phyloP scores from a whole-genome alignment of 129 eudicot genomes.

The Pseudognaphalium luteoalbum region DNA sequence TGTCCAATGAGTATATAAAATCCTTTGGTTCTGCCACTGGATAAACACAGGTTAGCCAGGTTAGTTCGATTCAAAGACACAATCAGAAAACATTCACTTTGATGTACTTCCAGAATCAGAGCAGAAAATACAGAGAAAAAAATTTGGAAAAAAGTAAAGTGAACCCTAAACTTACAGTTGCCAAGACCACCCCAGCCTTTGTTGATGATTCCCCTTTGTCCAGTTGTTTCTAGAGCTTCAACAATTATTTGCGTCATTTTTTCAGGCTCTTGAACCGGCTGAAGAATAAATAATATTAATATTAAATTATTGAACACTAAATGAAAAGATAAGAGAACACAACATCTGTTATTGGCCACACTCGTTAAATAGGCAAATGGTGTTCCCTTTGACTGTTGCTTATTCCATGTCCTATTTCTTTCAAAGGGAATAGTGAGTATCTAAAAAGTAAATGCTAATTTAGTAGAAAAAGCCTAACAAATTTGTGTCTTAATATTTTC shows the following conservation, averaged over 20 bases:
- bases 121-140: neutral
- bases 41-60: slow-evolving; percentile 21
- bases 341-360: slow-evolving; percentile 7
- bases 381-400: neutral
- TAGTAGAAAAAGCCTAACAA: neutral
- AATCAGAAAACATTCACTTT: neutral
- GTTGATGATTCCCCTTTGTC: slow-evolving; percentile 94
- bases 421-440: neutral
- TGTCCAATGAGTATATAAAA: slow-evolving; percentile 77
- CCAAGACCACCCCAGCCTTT: slow-evolving; percentile 99
- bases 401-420: neutral
- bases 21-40: slow-evolving; percentile 95
- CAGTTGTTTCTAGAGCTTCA: slow-evolving; percentile 84
- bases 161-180: slow-evolving; percentile 60
- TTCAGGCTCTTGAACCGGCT: slow-evolving; percentile 97
- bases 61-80: neutral
- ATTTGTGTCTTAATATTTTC: neutral
- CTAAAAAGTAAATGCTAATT: neutral
- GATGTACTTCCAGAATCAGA: neutral
- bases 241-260: slow-evolving; percentile 90
- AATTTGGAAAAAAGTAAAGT: neutral
- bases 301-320: neutral
- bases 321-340: slow-evolving; percentile 13
- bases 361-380: neutral
- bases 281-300: slow-evolving; percentile 22